phyloP scores from a whole-genome alignment of 108 stramenopile species.

The Halocafeteria seosinensis region DNA sequence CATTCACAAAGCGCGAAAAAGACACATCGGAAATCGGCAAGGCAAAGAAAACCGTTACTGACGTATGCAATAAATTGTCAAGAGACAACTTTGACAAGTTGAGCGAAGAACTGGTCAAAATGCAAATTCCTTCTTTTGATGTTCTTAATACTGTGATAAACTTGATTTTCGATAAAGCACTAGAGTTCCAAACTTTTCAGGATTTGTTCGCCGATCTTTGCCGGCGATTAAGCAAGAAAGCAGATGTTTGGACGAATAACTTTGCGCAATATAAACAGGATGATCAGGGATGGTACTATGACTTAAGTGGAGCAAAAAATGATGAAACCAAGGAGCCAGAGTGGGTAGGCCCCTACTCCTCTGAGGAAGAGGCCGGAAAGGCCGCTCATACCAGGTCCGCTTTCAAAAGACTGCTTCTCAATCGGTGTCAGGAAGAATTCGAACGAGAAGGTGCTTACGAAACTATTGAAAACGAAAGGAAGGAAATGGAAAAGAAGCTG shows the following conservation, averaged over 20 bases:
- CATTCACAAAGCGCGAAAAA: too few species aligned
- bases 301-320: background rate
- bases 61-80: background rate
- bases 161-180: background rate
- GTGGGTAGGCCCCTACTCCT: background rate
- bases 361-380: background rate
- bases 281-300: background rate
- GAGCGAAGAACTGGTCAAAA: background rate
- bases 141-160: background rate
- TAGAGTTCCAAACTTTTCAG: background rate
- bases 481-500: background rate
- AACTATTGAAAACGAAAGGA: too few species aligned
- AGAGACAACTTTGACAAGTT: background rate
- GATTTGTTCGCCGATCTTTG: background rate
- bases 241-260: background rate
- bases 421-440: background rate
- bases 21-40: too few species aligned
- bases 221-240: background rate
- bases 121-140: background rate
- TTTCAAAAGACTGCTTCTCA: background rate
- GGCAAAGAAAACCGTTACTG: background rate
- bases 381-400: background rate
- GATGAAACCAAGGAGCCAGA: background rate
- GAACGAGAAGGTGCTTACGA: background rate
- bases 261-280: background rate